A percentile compares a stretch with the other conserved stretches of the same genome.
Conservation (phyloP, 2,329 filamentous ascomycete genomes). For the Aspergillus fischeri region DNA sequence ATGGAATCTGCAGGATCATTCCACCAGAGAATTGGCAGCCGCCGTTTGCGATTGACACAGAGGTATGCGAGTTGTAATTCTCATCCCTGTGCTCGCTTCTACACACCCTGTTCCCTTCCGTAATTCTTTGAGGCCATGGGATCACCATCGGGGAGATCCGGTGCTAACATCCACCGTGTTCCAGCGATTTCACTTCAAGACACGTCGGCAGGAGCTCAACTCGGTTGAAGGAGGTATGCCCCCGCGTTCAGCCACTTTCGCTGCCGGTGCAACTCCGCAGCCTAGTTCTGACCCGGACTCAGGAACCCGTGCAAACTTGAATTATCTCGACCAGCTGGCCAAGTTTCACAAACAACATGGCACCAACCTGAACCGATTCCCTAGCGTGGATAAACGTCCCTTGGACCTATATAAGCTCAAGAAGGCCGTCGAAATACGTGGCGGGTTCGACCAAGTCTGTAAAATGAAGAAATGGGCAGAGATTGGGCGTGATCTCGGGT, state of each 20-base stretch:
- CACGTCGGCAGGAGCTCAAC: constrained; percentile 92
- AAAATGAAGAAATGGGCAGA: constrained; percentile 99
- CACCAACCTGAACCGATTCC: constrained; percentile 86
- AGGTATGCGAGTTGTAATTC: constrained; percentile 56
- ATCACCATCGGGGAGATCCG: not conserved
- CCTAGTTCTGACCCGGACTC: constrained; percentile 36
- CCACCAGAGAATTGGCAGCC: constrained; percentile 93
- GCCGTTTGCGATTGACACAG: constrained; percentile 91
- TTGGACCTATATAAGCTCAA: constrained; percentile 93
- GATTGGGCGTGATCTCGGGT: constrained; percentile 91
- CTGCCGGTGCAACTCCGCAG: constrained; percentile 28
- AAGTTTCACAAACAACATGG: constrained; percentile 98
- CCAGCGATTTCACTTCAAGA: constrained; percentile 94
- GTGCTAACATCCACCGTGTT: constrained; percentile 23
- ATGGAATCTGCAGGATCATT: constrained; percentile 92
- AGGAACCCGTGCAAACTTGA: constrained; percentile 93
- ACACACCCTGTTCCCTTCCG: not conserved
- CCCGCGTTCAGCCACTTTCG: constrained; percentile 25
- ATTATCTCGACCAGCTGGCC: constrained; percentile 88
- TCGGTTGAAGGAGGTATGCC: constrained; percentile 89
- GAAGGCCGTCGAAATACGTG: constrained; percentile 90
- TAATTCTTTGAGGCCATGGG: not conserved
- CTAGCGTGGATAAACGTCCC: constrained; percentile 95
- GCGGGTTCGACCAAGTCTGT: constrained; percentile 94
- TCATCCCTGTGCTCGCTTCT: constrained; percentile 1